Evolutionary conservation across 495 filamentous ascomycete species (phyloP).

Genomic region (Talaromyces thailandensis): DNA sequence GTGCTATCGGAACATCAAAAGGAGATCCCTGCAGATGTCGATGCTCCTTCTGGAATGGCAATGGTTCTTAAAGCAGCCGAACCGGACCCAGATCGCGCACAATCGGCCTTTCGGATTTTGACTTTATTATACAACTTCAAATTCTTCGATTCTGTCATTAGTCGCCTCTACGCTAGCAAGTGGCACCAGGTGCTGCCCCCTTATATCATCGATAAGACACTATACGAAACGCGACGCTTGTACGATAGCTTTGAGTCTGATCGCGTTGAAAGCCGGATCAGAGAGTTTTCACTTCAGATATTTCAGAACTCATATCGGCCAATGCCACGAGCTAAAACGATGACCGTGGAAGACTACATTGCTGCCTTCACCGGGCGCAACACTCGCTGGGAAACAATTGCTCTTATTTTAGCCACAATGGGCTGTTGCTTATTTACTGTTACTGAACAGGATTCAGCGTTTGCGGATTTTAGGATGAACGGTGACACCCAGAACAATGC

Average conservation of each 20-base stretch:
- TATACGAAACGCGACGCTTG: constrained; percentile 12
- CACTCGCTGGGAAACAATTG: constrained; percentile 53
- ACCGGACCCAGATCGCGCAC: constrained; percentile 20
- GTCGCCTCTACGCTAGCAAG: constrained; percentile 15
- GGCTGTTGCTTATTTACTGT: constrained; percentile 30
- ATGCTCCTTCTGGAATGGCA: constrained; percentile 20
- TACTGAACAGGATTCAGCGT: constrained; percentile 22
- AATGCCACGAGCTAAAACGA: constrained; percentile 17
- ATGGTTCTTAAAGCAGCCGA: constrained; percentile 14
- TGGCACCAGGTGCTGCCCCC: constrained; percentile 2
- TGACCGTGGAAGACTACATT: constrained; percentile 28
- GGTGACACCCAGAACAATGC: constrained; percentile 12
- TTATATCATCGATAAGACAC: constrained; percentile 1
- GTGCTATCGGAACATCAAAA: constrained; percentile 32
- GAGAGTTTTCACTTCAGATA: constrained; percentile 19
- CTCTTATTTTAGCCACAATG: constrained; percentile 40
- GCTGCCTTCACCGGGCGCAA: constrained; percentile 39
- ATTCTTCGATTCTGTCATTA: constrained; percentile 16
- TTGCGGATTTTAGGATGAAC: not conserved
- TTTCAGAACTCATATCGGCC: constrained; percentile 26
- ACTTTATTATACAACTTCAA: constrained; percentile 28
- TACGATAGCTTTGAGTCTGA: constrained; percentile 17
- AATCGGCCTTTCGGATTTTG: constrained; percentile 35
- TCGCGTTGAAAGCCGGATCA: constrained; percentile 20
- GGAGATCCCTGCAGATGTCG: constrained; percentile 29